Conservation (phyloP, 768 basidiomycete species). For the Tricholoma flavovirens region DNA sequence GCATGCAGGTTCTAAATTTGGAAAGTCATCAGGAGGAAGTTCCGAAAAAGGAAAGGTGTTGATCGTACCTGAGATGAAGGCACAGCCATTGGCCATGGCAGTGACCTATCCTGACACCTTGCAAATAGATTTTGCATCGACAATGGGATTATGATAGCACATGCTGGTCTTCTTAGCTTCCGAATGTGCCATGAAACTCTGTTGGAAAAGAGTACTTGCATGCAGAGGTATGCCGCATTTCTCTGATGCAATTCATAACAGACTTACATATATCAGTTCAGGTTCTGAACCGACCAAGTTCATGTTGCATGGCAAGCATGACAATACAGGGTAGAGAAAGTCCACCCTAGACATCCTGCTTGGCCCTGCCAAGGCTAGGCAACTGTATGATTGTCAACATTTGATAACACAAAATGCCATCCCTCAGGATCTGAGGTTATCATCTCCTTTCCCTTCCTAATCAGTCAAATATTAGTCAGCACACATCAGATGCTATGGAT, state of each 20-base stretch:
- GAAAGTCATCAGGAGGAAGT: too few species aligned
- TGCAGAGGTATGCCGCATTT: slow-evolving; percentile 69
- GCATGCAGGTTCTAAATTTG: too few species aligned
- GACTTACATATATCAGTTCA: slow-evolving; percentile 26
- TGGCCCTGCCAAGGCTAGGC: neutral
- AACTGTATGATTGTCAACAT: slow-evolving; percentile 32
- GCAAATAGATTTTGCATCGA: slow-evolving; percentile 90
- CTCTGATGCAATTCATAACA: neutral
- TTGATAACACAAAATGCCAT: slow-evolving; percentile 46
- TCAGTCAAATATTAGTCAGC: too few species aligned
- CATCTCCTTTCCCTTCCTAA: slow-evolving; percentile 41
- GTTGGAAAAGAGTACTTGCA: slow-evolving; percentile 77
- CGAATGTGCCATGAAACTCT: slow-evolving; percentile 86
- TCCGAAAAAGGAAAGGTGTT: too few species aligned
- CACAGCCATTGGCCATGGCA: too few species aligned
- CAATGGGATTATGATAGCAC: slow-evolving; percentile 99
- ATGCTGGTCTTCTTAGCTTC: slow-evolving; percentile 88
- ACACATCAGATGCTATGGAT: too few species aligned
- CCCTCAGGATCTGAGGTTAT: slow-evolving; percentile 36
- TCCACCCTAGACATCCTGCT: neutral
- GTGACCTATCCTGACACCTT: too few species aligned
- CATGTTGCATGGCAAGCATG: slow-evolving; percentile 83
- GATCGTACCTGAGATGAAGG: too few species aligned
- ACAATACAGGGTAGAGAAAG: slow-evolving; percentile 15
- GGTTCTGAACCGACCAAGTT: slow-evolving; percentile 93